These are phyloP conservation scores for Botrytis elliptica DNA, from an alignment of 2,329 filamentous ascomycete species.

Conservation along the genomic window DNA sequence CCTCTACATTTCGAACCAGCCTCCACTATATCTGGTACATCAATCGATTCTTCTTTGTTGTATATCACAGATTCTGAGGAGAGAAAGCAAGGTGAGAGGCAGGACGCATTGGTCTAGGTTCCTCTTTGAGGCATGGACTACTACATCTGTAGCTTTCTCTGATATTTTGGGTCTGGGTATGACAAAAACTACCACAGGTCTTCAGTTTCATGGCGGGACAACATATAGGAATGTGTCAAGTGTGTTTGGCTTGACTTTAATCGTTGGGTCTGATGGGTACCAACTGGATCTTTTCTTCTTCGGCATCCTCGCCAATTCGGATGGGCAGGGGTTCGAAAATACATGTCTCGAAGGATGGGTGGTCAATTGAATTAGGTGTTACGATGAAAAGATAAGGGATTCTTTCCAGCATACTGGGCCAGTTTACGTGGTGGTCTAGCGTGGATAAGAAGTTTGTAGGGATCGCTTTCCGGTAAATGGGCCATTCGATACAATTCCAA, in stretches of 20 bases:
- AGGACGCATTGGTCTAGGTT: neutral
- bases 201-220: neutral
- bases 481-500: neutral
- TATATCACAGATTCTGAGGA: neutral
- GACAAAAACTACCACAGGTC: neutral
- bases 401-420: constrained; percentile 1
- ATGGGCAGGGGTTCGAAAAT: neutral
- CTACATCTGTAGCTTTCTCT: neutral
- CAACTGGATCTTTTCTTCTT: neutral
- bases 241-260: neutral
- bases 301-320: neutral
- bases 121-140: neutral
- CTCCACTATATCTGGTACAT: neutral
- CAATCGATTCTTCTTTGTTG: neutral
- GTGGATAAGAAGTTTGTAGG: neutral
- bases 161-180: neutral
- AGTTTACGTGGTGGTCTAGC: neutral
- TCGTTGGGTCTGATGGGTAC: neutral
- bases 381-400: neutral
- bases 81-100: neutral
- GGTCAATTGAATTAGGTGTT: neutral
- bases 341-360: neutral
- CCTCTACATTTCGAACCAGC: neutral
- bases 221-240: neutral
- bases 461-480: neutral